These are phyloP conservation scores for Dacryopinax spathularia DNA, from an alignment of 768 basidiomycete genomes.

Conservation along the genomic window DNA sequence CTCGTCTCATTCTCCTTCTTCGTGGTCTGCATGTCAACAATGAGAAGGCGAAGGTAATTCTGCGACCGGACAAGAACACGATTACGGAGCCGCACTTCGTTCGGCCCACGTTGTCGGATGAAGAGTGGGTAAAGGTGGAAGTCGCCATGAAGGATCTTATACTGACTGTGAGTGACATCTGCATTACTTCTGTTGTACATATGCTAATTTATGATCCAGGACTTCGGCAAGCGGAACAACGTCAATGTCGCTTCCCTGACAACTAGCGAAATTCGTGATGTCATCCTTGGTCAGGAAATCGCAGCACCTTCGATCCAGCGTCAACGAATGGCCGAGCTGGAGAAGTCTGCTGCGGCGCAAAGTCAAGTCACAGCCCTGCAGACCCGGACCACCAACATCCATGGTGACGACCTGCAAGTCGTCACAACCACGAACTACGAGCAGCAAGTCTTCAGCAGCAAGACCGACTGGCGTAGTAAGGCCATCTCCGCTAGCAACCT, in stretches of 20 bases:
- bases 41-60: conserved; percentile 96
- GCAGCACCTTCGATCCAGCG: conserved; percentile 83
- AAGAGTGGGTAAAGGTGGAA: conserved; percentile 99
- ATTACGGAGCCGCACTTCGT: conserved; percentile 96
- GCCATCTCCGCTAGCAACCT: conserved; percentile 96
- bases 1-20: conserved; percentile 87
- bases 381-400: conserved; percentile 96
- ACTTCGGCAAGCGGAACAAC: conserved; percentile 97
- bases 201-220: conserved; percentile 31
- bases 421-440: conserved; percentile 97
- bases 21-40: conserved; percentile 98
- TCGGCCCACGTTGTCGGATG: conserved; percentile 84
- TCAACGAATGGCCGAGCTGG: conserved; percentile 98
- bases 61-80: conserved; percentile 93
- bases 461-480: conserved; percentile 98
- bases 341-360: conserved; percentile 90
- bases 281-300: conserved; percentile 98
- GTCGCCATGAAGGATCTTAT: conserved; percentile 98
- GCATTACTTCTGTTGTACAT: not conserved
- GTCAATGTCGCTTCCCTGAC: conserved; percentile 98
- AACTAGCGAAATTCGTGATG: conserved; percentile 90
- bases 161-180: conserved; percentile 43
- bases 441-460: conserved; percentile 96
- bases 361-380: conserved; percentile 91
- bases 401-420: conserved; percentile 90